These are phyloP conservation scores for Arthroderma uncinatum DNA, from an alignment of 2,329 filamentous ascomycete species.

Conservation along the genomic window DNA sequence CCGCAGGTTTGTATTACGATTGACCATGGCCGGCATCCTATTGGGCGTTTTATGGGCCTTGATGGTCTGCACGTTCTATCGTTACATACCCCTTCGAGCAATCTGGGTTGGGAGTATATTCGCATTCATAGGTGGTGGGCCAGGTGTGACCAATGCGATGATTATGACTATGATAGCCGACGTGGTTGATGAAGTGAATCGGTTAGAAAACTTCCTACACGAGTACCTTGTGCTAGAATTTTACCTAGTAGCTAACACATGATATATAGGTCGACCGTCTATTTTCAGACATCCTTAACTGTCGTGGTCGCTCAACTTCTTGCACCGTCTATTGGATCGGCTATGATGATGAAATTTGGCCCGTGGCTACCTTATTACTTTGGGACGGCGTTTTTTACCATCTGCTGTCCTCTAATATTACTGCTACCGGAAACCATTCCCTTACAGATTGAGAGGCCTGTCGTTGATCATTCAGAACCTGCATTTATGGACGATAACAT, in stretches of 20 bases:
- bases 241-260: background rate
- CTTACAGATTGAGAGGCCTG: constrained; percentile 9
- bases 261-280: constrained; percentile 26
- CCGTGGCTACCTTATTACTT: constrained; percentile 33
- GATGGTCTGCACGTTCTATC: constrained; percentile 28
- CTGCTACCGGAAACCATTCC: constrained; percentile 33
- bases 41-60: constrained; percentile 26
- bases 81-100: constrained; percentile 35
- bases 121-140: constrained; percentile 38
- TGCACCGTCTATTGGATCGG: constrained; percentile 30
- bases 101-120: constrained; percentile 40
- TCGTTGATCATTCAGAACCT: background rate
- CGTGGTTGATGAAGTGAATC: constrained; percentile 37
- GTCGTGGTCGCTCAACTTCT: constrained; percentile 32
- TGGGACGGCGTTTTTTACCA: constrained; percentile 25
- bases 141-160: constrained; percentile 38
- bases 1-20: constrained; percentile 36
- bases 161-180: constrained; percentile 43
- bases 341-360: constrained; percentile 28
- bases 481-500: background rate
- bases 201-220: constrained; percentile 23
- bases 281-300: constrained; percentile 32
- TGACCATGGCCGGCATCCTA: constrained; percentile 34
- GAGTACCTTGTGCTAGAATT: background rate
- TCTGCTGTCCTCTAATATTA: constrained; percentile 25